Conservation (phyloP, 352 stramenopile genomes). For the Pythium aristosporum region DNA sequence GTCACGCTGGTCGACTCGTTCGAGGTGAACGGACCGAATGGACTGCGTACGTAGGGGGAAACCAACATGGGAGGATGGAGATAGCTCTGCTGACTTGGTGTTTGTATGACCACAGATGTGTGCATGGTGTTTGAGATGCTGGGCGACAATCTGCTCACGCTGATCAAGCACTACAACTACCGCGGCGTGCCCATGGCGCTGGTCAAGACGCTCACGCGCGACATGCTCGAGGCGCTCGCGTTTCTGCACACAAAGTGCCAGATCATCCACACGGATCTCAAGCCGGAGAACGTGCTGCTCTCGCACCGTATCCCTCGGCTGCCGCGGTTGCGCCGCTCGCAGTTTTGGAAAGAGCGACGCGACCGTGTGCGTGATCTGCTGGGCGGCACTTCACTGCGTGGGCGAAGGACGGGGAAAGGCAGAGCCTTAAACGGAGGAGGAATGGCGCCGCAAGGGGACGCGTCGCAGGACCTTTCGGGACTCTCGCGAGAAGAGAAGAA, state of each 20-base stretch:
- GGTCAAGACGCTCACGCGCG: slow-evolving; percentile 93
- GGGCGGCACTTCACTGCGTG: background rate
- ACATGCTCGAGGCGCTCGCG: slow-evolving; percentile 96
- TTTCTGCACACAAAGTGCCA: slow-evolving; percentile 97
- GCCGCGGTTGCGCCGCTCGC: slow-evolving; percentile 56
- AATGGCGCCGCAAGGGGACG: background rate
- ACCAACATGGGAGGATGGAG: background rate
- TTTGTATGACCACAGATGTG: slow-evolving; percentile 54
- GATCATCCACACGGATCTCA: slow-evolving; percentile 99
- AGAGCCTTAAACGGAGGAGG: background rate
- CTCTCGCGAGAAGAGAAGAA: slow-evolving; percentile 91
- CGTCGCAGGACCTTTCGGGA: slow-evolving; percentile 5
- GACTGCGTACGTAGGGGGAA: slow-evolving; percentile 61
- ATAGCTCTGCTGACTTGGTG: background rate
- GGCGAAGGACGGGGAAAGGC: background rate
- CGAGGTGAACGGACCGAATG: slow-evolving; percentile 95
- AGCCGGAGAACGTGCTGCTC: slow-evolving; percentile 99
- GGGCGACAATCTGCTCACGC: slow-evolving; percentile 96
- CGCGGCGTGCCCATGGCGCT: slow-evolving; percentile 94
- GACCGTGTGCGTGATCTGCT: slow-evolving; percentile 11
- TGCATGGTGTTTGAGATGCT: slow-evolving; percentile 99
- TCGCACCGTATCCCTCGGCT: slow-evolving; percentile 72
- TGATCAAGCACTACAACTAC: slow-evolving; percentile 99
- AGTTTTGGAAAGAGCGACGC: slow-evolving; percentile 47
- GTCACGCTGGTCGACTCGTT: slow-evolving; percentile 93